Percentiles rank a stretch among this genome's conserved stretches.
These are phyloP conservation scores for Perkinsus chesapeaki DNA, from an alignment of 169 alveolate species.

Conservation along the genomic window DNA sequence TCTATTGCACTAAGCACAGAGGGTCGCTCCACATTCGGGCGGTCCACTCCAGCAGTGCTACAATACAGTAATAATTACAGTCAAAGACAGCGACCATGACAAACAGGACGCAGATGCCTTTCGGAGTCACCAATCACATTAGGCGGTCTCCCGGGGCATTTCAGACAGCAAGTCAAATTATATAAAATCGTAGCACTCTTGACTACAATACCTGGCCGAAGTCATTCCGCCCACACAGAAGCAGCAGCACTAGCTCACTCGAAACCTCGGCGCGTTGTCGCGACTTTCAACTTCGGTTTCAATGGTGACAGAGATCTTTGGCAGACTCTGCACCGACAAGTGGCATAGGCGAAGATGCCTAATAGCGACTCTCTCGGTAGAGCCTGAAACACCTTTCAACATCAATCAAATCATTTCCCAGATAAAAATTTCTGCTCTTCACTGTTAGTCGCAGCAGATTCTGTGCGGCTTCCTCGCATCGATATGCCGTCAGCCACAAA, in stretches of 20 bases:
- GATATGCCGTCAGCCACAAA: not conserved
- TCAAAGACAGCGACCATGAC: not conserved
- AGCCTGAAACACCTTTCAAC: not conserved
- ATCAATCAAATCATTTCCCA: not conserved
- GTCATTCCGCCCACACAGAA: too few species aligned
- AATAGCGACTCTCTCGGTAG: not conserved
- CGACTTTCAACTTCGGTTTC: not conserved
- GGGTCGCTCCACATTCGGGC: not conserved
- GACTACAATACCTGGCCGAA: not conserved
- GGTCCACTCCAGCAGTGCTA: not conserved
- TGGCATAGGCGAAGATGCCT: not conserved
- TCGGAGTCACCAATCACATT: not conserved
- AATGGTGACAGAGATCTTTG: not conserved
- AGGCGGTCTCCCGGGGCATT: not conserved
- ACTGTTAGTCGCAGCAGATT: too few species aligned
- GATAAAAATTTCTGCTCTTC: too few species aligned
- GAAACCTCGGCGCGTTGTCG: not conserved
- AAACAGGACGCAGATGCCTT: not conserved
- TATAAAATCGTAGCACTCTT: not conserved
- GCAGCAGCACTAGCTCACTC: not conserved
- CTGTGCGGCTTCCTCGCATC: too few species aligned
- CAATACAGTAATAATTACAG: not conserved
- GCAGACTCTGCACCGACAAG: not conserved
- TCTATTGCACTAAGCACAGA: not conserved
- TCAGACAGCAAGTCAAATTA: not conserved